phyloP scores from a whole-genome alignment of 805 yeast species.

The Cyberlindnera lachancei region DNA sequence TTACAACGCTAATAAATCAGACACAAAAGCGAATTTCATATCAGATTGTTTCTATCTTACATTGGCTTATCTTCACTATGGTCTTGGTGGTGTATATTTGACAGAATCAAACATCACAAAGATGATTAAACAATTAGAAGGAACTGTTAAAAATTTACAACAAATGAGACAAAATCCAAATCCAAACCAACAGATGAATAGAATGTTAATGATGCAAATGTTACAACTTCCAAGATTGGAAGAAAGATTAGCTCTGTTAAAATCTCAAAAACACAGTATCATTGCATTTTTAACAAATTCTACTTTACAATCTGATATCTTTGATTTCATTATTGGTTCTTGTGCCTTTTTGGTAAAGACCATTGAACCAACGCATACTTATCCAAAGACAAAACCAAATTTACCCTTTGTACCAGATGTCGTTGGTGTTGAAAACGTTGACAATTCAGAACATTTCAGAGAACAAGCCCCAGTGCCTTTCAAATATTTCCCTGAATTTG shows the following conservation, averaged over 20 bases:
- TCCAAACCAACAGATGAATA: conserved; percentile 17
- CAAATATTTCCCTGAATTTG: conserved; percentile 78
- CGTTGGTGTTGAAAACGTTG: conserved; percentile 57
- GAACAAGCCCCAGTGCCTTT: conserved; percentile 66
- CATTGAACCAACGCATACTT: conserved; percentile 63
- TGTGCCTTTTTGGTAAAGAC: conserved; percentile 62
- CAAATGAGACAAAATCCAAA: conserved; percentile 5
- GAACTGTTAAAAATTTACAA: conserved; percentile 25
- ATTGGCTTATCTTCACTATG: conserved; percentile 76
- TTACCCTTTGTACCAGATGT: conserved; percentile 58
- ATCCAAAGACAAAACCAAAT: conserved; percentile 43
- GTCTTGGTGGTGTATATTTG: conserved; percentile 71
- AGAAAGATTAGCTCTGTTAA: conserved; percentile 30
- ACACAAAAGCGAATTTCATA: conserved; percentile 62
- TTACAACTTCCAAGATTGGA: conserved; percentile 46
- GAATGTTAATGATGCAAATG: conserved; percentile 24
- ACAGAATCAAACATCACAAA: conserved; percentile 48
- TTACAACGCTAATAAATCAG: conserved; percentile 34
- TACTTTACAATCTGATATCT: conserved; percentile 53
- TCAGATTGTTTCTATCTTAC: conserved; percentile 83
- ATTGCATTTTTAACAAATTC: conserved; percentile 55
- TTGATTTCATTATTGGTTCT: conserved; percentile 73
- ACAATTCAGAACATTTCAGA: conserved; percentile 66
- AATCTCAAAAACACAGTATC: conserved; percentile 47
- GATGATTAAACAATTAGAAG: conserved; percentile 39